A percentile compares a stretch with the other conserved stretches of the same genome.
Conservation (phyloP, 345 rosid genomes). For the Ailanthus altissimus region DNA sequence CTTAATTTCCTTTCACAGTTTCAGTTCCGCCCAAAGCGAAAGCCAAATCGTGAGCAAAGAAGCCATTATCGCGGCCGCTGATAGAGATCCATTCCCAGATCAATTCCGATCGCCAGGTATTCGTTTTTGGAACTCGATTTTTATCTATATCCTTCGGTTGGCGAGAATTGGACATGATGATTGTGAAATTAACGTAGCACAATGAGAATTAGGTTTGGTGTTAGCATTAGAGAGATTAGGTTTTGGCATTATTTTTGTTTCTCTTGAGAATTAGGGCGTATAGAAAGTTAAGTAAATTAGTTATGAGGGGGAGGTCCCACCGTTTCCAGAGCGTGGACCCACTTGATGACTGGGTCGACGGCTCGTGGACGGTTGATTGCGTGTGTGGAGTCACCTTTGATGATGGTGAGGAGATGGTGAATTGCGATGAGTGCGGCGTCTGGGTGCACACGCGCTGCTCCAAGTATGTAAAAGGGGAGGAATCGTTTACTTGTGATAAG, state of each 20-base stretch:
- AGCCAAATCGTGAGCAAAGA: background rate
- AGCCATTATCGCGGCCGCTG: background rate
- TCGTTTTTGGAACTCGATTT: background rate
- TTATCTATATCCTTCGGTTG: background rate
- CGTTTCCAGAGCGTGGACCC: conserved; percentile 58
- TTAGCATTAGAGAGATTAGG: background rate
- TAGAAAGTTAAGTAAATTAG: background rate
- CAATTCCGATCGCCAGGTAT: conserved; percentile 8
- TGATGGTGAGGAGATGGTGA: conserved; percentile 98
- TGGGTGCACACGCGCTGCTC: conserved; percentile 99
- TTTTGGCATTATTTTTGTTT: background rate
- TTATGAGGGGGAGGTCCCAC: conserved; percentile 65
- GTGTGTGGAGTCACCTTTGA: conserved; percentile 89
- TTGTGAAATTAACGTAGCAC: background rate
- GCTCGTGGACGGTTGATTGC: conserved; percentile 97
- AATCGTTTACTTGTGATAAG: conserved; percentile 76
- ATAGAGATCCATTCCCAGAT: background rate
- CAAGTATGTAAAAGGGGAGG: conserved; percentile 78
- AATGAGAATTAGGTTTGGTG: conserved; percentile 9
- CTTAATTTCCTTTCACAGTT: background rate
- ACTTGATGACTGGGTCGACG: conserved; percentile 94
- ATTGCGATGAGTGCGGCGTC: conserved; percentile 95
- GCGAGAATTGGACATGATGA: background rate
- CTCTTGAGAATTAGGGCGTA: conserved; percentile 2
- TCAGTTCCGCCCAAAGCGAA: conserved; percentile 26